Base-by-base conservation (phyloP, 176 grass and related monocot genomes). In the Triticum dicoccoides region DNA sequence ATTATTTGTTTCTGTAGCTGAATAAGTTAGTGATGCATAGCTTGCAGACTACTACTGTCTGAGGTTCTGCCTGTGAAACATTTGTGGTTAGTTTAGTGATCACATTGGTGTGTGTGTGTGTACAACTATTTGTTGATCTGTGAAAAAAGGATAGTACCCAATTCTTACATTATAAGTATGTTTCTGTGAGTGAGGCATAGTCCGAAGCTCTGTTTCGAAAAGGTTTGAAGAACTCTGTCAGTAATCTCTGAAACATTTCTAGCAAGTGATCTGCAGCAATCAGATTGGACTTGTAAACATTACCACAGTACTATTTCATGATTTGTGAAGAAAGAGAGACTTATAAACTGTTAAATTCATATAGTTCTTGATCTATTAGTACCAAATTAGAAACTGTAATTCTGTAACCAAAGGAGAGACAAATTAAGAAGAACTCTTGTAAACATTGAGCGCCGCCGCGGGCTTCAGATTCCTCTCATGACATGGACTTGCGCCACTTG, bases 401-500 rank as follows among this genome's bases (percentile, higher is more conserved):
- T 42, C 23, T 70, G 63, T 78, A 23, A 80, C 15, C 15, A 75
- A 54, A 81, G 29, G 30, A 69, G 75, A 52, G 69, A 5, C 5
- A 76, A 39, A 87, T 75, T 59, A 2, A 21, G 56, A 6, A 59
- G 23, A 41, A 42, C 37, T 1, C 37, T 8, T 0, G 37, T 38
- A 69, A 41, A 11, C 59, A 45, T 12, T 12, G 79, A 58, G 17
- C 3, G 49, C 13, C 4, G 5, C 51, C 2, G 25, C 10, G 3
- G 4, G 30, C 42, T 56, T 73, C 25, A 35, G 34, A 49, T 35
- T 54, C 3, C 25, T 59, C 63, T 95, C 86, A 98, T 2, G 93
- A 94, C 81, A 76, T 71, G 2, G 93, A 98, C 62, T 95, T 90
- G 74, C 91, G 96, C 91, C 91, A 93, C 65, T 88, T 95, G 1